phyloP scores from a whole-genome alignment of 2,329 filamentous ascomycete genomes.

The Curvularia sp. region DNA sequence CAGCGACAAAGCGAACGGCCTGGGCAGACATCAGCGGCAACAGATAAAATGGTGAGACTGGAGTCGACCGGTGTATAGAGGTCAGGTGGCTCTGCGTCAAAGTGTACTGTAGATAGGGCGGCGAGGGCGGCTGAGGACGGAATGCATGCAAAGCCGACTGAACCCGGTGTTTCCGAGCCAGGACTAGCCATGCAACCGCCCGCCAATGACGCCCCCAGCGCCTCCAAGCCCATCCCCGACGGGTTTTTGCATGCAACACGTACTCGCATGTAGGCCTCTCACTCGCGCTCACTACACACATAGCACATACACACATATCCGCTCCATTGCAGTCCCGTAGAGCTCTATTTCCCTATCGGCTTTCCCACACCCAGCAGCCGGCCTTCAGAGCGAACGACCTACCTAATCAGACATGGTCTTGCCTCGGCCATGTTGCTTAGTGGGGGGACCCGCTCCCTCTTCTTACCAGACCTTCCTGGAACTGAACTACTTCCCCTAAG shows the following conservation, averaged over 20 bases:
- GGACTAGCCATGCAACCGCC: not conserved
- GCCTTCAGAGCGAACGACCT: slow-evolving; percentile 16
- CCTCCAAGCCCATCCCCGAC: not conserved
- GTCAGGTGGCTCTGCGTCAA: slow-evolving; percentile 23
- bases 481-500: slow-evolving; percentile 42
- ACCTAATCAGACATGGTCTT: slow-evolving; percentile 27
- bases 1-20: slow-evolving; percentile 42
- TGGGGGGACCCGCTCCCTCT: slow-evolving; percentile 31
- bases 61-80: slow-evolving; percentile 8
- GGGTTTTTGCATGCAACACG: not conserved
- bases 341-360: not conserved
- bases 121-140: not conserved
- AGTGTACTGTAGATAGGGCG: not conserved
- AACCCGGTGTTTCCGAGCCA: slow-evolving; percentile 13
- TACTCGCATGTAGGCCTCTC: not conserved
- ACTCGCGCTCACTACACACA: not conserved
- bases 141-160: slow-evolving; percentile 16
- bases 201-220: slow-evolving; percentile 6
- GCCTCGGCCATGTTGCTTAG: slow-evolving; percentile 28
- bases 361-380: not conserved
- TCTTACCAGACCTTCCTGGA: slow-evolving; percentile 23
- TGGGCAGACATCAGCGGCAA: slow-evolving; percentile 10
- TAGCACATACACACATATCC: not conserved
- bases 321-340: not conserved
- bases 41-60: not conserved